These are phyloP conservation scores for Oxytropis ochrocephala DNA, from an alignment of 306 rosid genomes.

Conservation along the genomic window DNA sequence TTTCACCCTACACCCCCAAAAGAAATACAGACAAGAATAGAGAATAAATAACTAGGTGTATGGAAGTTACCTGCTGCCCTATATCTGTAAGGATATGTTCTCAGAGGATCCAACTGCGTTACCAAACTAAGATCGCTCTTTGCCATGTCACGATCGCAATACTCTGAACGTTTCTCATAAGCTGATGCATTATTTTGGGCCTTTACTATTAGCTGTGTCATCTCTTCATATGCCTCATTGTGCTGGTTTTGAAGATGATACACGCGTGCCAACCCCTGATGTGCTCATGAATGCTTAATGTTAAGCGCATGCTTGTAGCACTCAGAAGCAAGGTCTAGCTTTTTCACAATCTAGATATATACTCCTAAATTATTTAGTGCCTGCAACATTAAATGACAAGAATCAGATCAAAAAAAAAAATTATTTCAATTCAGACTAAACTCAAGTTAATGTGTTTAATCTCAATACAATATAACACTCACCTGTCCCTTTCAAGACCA, in stretches of 20 bases:
- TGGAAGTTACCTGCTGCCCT: constrained; percentile 77
- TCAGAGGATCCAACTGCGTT: constrained; percentile 75
- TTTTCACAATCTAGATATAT: constrained; percentile 75
- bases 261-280: constrained; percentile 93
- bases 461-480: constrained; percentile 10
- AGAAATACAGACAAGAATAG: too few species aligned
- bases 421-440: neutral
- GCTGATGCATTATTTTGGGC: constrained; percentile 85
- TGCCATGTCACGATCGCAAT: constrained; percentile 92
- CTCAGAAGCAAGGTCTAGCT: constrained; percentile 85
- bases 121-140: constrained; percentile 72
- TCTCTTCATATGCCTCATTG: constrained; percentile 88
- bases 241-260: constrained; percentile 67
- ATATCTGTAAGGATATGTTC: constrained; percentile 92
- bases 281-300: constrained; percentile 90
- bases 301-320: constrained; percentile 83
- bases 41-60: neutral
- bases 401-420: constrained; percentile 15
- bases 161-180: constrained; percentile 88
- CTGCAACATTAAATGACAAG: constrained; percentile 37
- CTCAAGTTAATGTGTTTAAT: constrained; percentile 8
- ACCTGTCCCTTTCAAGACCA: constrained; percentile 94
- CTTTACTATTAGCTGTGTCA: constrained; percentile 86
- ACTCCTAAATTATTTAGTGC: constrained; percentile 82
- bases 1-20: too few species aligned